These are phyloP conservation scores for Diversispora epigaea DNA, from an alignment of 192 early-diverging fungal species.

Conservation along the genomic window DNA sequence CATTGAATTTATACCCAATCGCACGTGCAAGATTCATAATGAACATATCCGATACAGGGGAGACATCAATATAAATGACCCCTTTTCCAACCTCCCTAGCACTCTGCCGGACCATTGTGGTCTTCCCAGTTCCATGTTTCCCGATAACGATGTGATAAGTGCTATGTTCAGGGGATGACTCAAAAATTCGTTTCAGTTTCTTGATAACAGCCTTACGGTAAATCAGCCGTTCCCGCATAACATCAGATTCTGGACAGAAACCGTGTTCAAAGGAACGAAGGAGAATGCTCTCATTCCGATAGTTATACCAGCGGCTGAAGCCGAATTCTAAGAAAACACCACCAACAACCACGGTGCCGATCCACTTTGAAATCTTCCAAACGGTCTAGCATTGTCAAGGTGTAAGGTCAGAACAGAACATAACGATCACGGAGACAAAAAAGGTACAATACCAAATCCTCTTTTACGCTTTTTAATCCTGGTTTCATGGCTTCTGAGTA, in stretches of 20 bases:
- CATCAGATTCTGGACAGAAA: slow-evolving; percentile 19
- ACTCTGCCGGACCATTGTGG: slow-evolving; percentile 11
- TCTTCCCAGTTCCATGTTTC: slow-evolving; percentile 27
- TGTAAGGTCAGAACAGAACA: slow-evolving; percentile 18
- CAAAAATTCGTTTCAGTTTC: slow-evolving; percentile 13
- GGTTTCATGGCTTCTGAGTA: background rate
- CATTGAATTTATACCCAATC: slow-evolving; percentile 11
- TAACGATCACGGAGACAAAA: slow-evolving; percentile 4
- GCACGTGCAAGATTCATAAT: slow-evolving; percentile 21
- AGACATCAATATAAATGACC: slow-evolving; percentile 30
- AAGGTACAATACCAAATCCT: slow-evolving; percentile 4
- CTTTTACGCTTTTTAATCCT: slow-evolving; percentile 14
- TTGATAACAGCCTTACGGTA: slow-evolving; percentile 12
- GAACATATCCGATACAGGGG: slow-evolving; percentile 21
- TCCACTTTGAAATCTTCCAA: slow-evolving; percentile 13
- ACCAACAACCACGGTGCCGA: background rate
- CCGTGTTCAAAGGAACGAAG: slow-evolving; percentile 18
- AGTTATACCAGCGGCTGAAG: slow-evolving; percentile 7
- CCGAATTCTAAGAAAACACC: background rate
- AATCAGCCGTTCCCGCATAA: background rate
- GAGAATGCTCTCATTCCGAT: slow-evolving; percentile 1
- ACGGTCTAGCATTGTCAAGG: background rate
- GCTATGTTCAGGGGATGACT: background rate
- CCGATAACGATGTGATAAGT: slow-evolving; percentile 23
- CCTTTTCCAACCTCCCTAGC: slow-evolving; percentile 28